A percentile compares a stretch with the other conserved stretches of the same genome.
Conservation (phyloP, 208 protist species). For the Eutreptiella sp. region DNA sequence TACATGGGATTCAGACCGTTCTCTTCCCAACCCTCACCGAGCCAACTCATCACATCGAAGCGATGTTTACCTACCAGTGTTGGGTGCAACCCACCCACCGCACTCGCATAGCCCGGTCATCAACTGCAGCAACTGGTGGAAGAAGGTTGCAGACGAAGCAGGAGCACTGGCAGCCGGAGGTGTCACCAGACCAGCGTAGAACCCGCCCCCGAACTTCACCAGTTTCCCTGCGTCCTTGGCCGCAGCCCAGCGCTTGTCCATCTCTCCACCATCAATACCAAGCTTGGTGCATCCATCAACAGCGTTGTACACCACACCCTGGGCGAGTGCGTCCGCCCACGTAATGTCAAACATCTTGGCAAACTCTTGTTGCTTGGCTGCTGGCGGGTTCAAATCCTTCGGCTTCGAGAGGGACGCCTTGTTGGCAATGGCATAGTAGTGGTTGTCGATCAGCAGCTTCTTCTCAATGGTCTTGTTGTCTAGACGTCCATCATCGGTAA, state of each 20-base stretch:
- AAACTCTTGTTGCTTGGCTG: constrained; percentile 37
- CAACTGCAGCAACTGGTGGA: no score
- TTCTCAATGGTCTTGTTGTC: constrained; percentile 42
- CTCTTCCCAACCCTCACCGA: no score
- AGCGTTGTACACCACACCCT: constrained; percentile 60
- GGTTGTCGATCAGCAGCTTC: constrained; percentile 50
- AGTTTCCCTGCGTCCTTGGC: constrained; percentile 28
- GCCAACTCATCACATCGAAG: no score
- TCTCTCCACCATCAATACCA: not conserved
- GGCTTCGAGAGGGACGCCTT: constrained; percentile 47
- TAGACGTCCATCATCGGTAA: constrained; percentile 47
- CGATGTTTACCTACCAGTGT: no score
- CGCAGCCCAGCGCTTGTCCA: constrained; percentile 19
- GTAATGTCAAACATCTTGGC: constrained; percentile 39
- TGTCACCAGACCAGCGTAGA: constrained; percentile 68
- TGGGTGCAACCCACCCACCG: no score
- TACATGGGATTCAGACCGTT: no score
- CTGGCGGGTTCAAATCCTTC: constrained; percentile 38
- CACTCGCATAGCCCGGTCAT: no score
- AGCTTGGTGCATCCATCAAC: constrained; percentile 41
- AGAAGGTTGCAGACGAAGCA: no score
- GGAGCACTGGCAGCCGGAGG: no score
- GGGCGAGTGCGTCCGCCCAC: constrained; percentile 51
- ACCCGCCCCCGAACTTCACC: constrained; percentile 36
- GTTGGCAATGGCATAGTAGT: constrained; percentile 51